Evolutionary conservation across 2,329 filamentous ascomycete genomes (phyloP), one percentile per base, ranked within the genome.

Genomic region (Madurella fahalii): DNA sequence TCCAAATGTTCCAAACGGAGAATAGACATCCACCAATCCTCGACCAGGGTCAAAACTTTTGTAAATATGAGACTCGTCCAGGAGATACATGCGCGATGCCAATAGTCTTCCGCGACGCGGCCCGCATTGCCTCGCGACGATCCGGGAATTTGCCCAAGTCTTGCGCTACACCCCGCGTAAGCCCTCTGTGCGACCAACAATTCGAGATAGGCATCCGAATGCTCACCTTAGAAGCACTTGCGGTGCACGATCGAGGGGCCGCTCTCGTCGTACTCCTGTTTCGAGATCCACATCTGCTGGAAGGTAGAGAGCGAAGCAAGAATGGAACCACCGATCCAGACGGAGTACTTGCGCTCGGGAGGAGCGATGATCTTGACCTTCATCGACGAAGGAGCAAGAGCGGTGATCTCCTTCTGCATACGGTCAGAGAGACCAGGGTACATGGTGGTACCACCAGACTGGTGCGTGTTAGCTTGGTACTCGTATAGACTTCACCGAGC

Each of bases 261-360:
- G 78, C 88, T 94, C 90, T 97, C 94, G 83, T 99, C 94, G 87
- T 97, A 97, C 85, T 97, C 93, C 83, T 99, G 94, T 91, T 99
- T 99, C 71, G 94, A 99, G 87, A 99, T 97, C 94, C 94, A 99
- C 94, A 99, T 99, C 83, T 99, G 94, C 85, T 99, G 94, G 93
- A 99, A 99, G 79, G 94, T 99, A 68, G 94, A 99, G 71, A 99
- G 89, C 64, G 94, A 99, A 69, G 94, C 94, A 73, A 99, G 82
- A 81, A 99, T 99, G 78, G 94, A 99, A 86, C 94, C 94, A 94
- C 94, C 94, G 77, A 99, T 99, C 94, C 94, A 99, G 84, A 99
- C 94, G 64, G 94, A 97, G 90, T 99, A 99, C 86, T 99, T 99
- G 81, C 94, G 90, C 89, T 99, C 94, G 68, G 94, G 94, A 69